Evolutionary conservation across 2,329 filamentous ascomycete genomes (phyloP).

Genomic region (Aureobasidium leucospermi): DNA sequence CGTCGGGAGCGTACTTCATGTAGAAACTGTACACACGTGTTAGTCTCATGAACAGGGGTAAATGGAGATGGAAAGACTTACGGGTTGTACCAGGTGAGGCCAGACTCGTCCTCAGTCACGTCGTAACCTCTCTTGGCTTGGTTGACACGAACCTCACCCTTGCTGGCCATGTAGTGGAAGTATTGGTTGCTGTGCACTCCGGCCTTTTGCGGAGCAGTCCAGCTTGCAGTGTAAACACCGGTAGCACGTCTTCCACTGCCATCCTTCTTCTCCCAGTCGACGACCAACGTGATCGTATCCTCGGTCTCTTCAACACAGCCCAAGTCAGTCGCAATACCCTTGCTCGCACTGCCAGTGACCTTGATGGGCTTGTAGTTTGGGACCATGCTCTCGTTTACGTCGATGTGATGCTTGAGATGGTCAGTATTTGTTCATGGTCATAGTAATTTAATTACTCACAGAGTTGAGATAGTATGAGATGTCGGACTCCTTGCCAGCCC

Average conservation of each 20-base stretch:
- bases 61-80: constrained; percentile 28
- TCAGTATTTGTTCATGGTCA: not conserved
- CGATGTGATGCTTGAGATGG: constrained; percentile 62
- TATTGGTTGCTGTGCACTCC: constrained; percentile 97
- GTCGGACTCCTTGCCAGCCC: constrained; percentile 86
- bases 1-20: constrained; percentile 78
- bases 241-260: constrained; percentile 67
- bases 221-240: constrained; percentile 86
- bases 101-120: constrained; percentile 71
- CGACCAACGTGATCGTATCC: constrained; percentile 85
- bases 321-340: constrained; percentile 68
- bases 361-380: constrained; percentile 69
- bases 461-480: constrained; percentile 96
- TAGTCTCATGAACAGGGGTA: not conserved
- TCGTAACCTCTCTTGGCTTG: constrained; percentile 94
- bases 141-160: constrained; percentile 81
- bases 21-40: constrained; percentile 15
- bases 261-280: constrained; percentile 73
- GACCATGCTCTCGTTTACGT: constrained; percentile 89
- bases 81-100: constrained; percentile 81
- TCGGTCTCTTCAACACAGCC: constrained; percentile 78
- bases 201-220: constrained; percentile 87
- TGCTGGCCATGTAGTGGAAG: constrained; percentile 84
- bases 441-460: not conserved
- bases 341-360: constrained; percentile 70